A percentile compares a stretch with the other conserved stretches of the same genome.
Evolutionary conservation across 148 eudicot genomes (phyloP).

Genomic region (Suaeda aralocaspica): DNA sequence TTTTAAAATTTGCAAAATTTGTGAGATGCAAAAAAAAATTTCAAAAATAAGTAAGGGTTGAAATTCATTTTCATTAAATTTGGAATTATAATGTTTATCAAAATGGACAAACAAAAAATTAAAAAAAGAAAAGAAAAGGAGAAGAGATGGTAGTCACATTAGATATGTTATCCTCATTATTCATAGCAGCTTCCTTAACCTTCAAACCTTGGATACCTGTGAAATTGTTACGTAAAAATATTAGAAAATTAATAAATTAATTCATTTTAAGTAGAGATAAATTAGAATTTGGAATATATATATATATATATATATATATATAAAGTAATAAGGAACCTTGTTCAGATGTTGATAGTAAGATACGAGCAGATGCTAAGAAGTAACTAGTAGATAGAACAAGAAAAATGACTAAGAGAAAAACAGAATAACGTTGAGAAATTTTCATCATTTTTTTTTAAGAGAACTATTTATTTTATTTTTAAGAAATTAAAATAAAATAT

Average conservation of each 20-base stretch:
- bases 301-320: no score
- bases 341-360: neutral
- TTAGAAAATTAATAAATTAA: no score
- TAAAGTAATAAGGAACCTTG: constrained; percentile 8
- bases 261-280: no score
- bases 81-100: no score
- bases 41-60: no score
- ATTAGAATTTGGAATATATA: no score
- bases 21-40: no score
- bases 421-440: no score
- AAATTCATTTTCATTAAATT: no score
- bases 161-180: constrained; percentile 16
- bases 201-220: constrained; percentile 7
- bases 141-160: constrained; percentile 12
- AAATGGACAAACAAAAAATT: no score
- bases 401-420: neutral
- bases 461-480: neutral
- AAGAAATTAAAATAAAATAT: neutral
- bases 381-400: neutral
- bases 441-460: constrained; percentile 1
- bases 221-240: no score
- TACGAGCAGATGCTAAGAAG: constrained; percentile 13
- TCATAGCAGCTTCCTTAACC: neutral
- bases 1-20: no score
- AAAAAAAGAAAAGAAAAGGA: neutral